Evolutionary conservation across 768 basidiomycete species (phyloP).

Genomic region (Leccinum subtestaceum): DNA sequence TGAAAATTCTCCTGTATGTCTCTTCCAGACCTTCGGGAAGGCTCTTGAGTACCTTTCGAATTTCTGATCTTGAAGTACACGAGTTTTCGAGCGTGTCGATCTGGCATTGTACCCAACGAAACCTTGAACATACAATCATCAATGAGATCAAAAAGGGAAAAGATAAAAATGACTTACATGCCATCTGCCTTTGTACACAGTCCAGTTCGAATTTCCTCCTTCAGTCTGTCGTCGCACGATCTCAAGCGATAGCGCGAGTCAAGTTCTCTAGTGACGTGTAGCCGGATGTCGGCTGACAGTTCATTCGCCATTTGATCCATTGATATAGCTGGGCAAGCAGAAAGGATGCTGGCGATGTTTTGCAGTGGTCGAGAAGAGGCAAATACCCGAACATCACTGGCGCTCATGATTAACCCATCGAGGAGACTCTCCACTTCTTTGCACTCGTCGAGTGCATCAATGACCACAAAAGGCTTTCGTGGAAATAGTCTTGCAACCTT

Average conservation of each 20-base stretch:
- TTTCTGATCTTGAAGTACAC: background rate
- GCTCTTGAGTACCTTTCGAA: slow-evolving; percentile 3
- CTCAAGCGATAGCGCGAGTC: slow-evolving; percentile 7
- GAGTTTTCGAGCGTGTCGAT: slow-evolving; percentile 8
- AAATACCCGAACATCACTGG: background rate
- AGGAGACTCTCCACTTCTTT: slow-evolving; percentile 11
- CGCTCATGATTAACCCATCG: background rate
- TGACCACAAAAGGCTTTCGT: slow-evolving; percentile 8
- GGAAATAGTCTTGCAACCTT: background rate
- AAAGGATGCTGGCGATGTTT: slow-evolving; percentile 3
- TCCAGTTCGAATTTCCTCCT: slow-evolving; percentile 3
- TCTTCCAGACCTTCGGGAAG: slow-evolving; percentile 18
- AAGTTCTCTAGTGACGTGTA: slow-evolving; percentile 10
- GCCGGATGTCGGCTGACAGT: slow-evolving; percentile 9
- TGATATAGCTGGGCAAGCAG: slow-evolving; percentile 6
- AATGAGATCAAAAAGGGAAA: background rate
- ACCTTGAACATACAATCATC: slow-evolving; percentile 1
- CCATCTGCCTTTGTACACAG: slow-evolving; percentile 17
- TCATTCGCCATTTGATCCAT: slow-evolving; percentile 3
- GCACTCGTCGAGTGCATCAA: slow-evolving; percentile 27
- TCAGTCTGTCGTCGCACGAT: background rate
- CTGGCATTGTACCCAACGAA: slow-evolving; percentile 19
- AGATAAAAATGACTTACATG: slow-evolving; percentile 11
- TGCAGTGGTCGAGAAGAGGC: slow-evolving; percentile 10
- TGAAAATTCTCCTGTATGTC: slow-evolving; percentile 22